Base-by-base conservation (phyloP, 2,329 filamentous ascomycete species). In the Penicillium sp. region DNA sequence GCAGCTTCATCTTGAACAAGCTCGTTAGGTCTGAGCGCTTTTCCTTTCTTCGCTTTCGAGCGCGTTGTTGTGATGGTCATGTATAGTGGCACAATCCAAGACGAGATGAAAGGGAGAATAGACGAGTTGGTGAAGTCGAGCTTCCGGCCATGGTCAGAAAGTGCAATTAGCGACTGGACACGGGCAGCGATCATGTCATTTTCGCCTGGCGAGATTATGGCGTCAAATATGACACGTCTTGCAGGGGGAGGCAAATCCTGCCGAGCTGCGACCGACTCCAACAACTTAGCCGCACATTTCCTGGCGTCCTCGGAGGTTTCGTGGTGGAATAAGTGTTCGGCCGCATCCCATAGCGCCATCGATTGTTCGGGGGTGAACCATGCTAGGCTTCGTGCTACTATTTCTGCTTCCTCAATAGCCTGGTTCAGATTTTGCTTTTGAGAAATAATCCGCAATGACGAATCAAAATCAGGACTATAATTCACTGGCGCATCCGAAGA, bases 121-220 rank as follows among this genome's bases (percentile, higher is more conserved):
- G 69, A 70, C 4, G 63, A 62, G 29, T 61, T 58, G 27, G 67
- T 60, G 52, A 70, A 72, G 29, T 73, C 70, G 37, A 72, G 49
- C 48, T 71, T 72, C 39, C 69, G 64, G 39, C 69, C 69, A 59
- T 73, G 68, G 43, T 73, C 69, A n/a, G 69, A 69, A 35, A 73
- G 56, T 5, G 61, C 58, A 29, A 71, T 66, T 47, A 73, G 61
- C 1, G 70, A 62, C 40, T 69, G 66, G 11, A 72, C 62, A 4
- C 66, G 66, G 9, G 66, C 56, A 13, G 69, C 63, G 41, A 72
- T 64, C 34, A 69, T 61, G 45, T 72, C 69, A 11, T 64, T 54
- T 12, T 63, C 60, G 2, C 66, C 64, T 6, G 64, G 56, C 9
- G 53, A 55, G 5, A 65, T 62, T 48, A 73, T 67, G 4, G 61